phyloP scores from a whole-genome alignment of 2,329 filamentous ascomycete genomes.

The Paraphoma sp. region DNA sequence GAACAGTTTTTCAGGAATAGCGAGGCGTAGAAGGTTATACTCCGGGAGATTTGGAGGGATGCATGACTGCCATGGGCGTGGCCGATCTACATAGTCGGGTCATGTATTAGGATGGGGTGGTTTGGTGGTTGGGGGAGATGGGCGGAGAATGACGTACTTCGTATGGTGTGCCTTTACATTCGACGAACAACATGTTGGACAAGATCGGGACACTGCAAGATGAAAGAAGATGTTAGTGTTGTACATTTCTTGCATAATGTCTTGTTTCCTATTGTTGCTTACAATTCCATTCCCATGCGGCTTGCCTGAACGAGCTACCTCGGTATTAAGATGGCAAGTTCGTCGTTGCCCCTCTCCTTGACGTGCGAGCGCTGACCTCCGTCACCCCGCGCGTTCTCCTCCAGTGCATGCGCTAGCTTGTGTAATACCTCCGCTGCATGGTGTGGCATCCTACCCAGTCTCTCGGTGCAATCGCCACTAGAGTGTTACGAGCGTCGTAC shows the following conservation, averaged over 20 bases:
- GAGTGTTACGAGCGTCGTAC: neutral
- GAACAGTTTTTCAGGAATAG: conserved; percentile 58
- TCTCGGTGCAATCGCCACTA: neutral
- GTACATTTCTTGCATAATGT: neutral
- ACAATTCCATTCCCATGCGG: neutral
- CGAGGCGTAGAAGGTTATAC: conserved; percentile 55
- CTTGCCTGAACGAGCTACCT: neutral
- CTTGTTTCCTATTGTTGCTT: neutral
- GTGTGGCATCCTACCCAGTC: neutral
- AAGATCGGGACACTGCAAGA: neutral
- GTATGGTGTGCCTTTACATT: conserved; percentile 53
- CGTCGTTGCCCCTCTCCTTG: conserved; percentile 1
- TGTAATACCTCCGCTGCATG: neutral
- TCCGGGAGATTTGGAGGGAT: conserved; percentile 48
- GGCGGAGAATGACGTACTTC: conserved; percentile 41
- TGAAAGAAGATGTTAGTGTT: neutral
- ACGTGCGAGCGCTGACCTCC: conserved; percentile 22
- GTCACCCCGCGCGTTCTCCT: conserved; percentile 7
- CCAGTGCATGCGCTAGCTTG: neutral
- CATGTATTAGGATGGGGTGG: too few species aligned
- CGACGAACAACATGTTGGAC: conserved; percentile 47
- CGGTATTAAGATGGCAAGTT: neutral
- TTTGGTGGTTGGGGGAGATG: neutral
- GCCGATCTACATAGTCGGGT: conserved; percentile 52
- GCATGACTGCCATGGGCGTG: conserved; percentile 54